Conservation (phyloP, 805 yeast species). For the Komagataella pastoris region DNA sequence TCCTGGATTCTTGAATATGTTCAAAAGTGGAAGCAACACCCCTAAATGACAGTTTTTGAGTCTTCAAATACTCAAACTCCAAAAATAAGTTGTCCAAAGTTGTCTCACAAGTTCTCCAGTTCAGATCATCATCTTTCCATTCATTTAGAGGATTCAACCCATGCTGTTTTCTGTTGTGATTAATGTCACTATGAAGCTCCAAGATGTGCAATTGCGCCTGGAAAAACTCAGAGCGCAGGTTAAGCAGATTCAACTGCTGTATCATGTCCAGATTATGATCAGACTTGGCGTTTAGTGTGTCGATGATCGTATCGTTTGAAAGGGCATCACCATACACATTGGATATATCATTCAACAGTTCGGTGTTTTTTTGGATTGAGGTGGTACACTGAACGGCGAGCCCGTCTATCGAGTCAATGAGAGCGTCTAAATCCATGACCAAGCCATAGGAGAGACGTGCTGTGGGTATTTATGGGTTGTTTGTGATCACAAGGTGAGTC, state of each 20-base stretch:
- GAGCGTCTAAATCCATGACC: background rate
- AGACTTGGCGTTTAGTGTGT: background rate
- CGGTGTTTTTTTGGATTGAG: background rate
- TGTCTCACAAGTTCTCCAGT: constrained; percentile 31
- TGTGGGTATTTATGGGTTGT: background rate
- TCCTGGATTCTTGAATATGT: background rate
- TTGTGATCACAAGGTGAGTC: background rate
- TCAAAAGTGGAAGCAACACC: background rate
- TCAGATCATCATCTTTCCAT: constrained; percentile 21
- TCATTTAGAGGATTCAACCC: constrained; percentile 9
- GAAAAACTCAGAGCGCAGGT: constrained; percentile 19
- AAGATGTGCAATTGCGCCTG: constrained; percentile 18
- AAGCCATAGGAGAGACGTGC: background rate
- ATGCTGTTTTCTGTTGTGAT: constrained; percentile 8
- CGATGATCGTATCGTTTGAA: background rate
- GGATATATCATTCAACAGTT: background rate
- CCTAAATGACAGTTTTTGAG: constrained; percentile 5
- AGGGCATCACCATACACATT: background rate
- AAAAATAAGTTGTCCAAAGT: constrained; percentile 28
- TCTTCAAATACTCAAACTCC: constrained; percentile 23
- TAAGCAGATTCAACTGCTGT: constrained; percentile 17
- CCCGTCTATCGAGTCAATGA: background rate
- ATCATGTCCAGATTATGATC: constrained; percentile 1
- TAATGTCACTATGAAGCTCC: constrained; percentile 8
- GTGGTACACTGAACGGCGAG: background rate